Evolutionary conservation across 495 filamentous ascomycete genomes (phyloP), one percentile per base, ranked within the genome.

Genomic region (Aspergillus panamensis): DNA sequence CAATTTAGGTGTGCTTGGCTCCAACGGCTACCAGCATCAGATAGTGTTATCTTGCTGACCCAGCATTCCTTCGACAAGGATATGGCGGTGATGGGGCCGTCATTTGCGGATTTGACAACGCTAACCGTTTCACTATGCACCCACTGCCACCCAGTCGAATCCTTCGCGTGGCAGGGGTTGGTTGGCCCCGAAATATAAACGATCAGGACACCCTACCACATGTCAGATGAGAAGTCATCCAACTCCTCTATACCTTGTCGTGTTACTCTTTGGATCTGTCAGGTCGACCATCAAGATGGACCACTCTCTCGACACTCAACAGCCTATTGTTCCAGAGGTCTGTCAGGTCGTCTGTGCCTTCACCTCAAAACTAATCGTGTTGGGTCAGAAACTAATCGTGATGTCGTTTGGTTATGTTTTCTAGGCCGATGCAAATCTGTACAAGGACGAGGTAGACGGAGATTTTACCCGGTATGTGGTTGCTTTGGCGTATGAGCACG

Each of bases 261-360:
- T 50, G 31, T 37, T 51, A 9, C 3, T 14, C 43, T 44, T 33
- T 33, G 42, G 51, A 42, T 52, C 31, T 30, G 19, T 61, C 53
- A 57, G 8, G 44, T 57, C 43, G 21, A 33, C 35, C 43, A 37
- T 14, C 51, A 44, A 12, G 32, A 57, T 53, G 59, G 30, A 19
- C 12, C 25, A 52, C 31, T 31, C 13, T 9, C 14, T 49, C n/a
- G 35, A 20, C 19, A 32, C 19, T 25, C 48, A 53, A n/a, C 48
- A 17, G 9, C 53, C 54, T 48, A 61, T 61, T n/a, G 49, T 48
- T 42, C 40, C 59, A 14, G 59, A 53, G 43, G 59, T 55, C 31
- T 21, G 45, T 42, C 4, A 1, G 12, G 31, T 32, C 10, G 16
- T 39, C n/a, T 40, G 16, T 31, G 10, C 51, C 20, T 19, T 8